These are phyloP conservation scores for Ogataea wickerhamii DNA, from an alignment of 805 yeast genomes.

Conservation along the genomic window DNA sequence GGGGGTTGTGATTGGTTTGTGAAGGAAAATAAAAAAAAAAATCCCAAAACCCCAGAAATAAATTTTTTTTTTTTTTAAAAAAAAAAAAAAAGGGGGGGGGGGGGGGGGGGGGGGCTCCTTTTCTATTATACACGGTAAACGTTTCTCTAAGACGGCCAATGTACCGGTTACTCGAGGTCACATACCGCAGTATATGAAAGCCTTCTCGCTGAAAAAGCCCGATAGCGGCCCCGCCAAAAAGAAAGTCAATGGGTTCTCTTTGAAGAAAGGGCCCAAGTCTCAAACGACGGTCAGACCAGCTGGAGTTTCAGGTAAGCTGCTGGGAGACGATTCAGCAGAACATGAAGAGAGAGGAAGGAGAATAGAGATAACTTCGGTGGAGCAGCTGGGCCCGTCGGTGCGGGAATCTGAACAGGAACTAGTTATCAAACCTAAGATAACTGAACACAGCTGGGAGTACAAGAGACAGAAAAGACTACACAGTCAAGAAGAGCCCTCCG, in stretches of 20 bases:
- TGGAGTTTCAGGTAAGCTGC: constrained; percentile 1
- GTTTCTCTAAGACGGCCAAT: too few relatives aligned
- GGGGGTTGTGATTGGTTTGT: too few relatives aligned
- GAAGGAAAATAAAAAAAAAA: too few relatives aligned
- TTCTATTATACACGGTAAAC: too few relatives aligned
- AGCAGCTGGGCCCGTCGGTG: constrained; percentile 13
- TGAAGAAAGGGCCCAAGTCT: constrained; percentile 21
- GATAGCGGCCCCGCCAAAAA: constrained; percentile 12
- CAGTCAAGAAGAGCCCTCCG: constrained; percentile 46
- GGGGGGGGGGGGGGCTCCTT: too few relatives aligned
- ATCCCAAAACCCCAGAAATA: too few relatives aligned
- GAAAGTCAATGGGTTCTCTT: constrained; percentile 31
- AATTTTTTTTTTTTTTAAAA: too few relatives aligned
- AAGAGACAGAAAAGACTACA: constrained; percentile 12
- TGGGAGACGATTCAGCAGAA: constrained; percentile 8
- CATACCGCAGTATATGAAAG: too few relatives aligned
- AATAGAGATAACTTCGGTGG: constrained; percentile 33
- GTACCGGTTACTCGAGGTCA: too few relatives aligned
- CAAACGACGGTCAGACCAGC: background rate
- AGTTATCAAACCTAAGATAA: constrained; percentile 19
- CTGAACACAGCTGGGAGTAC: constrained; percentile 24
- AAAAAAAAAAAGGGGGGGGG: too few relatives aligned
- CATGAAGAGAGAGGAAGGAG: constrained; percentile 12
- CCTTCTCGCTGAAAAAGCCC: constrained; percentile 37
- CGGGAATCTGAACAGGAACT: constrained; percentile 14